Evolutionary conservation across 306 rosid species (phyloP).

Genomic region (Myrica gale): DNA sequence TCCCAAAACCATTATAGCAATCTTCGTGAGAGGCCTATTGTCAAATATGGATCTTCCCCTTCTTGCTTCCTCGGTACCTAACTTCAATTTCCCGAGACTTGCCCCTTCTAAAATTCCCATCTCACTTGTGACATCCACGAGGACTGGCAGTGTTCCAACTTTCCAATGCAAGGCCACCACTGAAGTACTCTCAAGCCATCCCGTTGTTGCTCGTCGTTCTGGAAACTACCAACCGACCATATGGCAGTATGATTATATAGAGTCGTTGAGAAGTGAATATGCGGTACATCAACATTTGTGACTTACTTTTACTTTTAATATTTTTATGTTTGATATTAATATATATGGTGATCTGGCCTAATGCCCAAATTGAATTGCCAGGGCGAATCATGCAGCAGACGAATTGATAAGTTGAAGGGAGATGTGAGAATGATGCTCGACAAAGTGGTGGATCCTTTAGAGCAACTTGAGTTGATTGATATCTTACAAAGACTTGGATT

Average conservation of each 20-base stretch:
- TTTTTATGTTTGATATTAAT: neutral
- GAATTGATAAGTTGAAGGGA: neutral
- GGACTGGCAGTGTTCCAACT: too few species aligned
- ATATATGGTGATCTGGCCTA: too few species aligned
- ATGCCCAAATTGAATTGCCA: neutral
- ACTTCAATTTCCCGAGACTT: too few species aligned
- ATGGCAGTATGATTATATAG: slow-evolving; percentile 16
- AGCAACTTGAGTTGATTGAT: slow-evolving; percentile 22
- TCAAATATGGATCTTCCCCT: too few species aligned
- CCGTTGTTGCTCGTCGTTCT: slow-evolving; percentile 12
- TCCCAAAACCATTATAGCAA: too few species aligned
- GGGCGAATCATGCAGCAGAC: slow-evolving; percentile 10
- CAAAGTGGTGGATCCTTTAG: slow-evolving; percentile 7
- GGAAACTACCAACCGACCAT: slow-evolving; percentile 22
- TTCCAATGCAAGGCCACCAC: too few species aligned
- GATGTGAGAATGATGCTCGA: slow-evolving; percentile 5
- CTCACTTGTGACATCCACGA: too few species aligned
- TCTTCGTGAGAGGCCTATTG: too few species aligned
- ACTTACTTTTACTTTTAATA: too few species aligned
- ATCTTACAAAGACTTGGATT: neutral
- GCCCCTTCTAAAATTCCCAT: too few species aligned
- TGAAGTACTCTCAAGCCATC: too few species aligned
- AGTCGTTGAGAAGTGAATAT: slow-evolving; percentile 12
- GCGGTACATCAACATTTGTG: neutral
- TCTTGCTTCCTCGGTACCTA: too few species aligned